Conservation (phyloP, 129 eudicot genomes). For the Deinandra increscens region DNA sequence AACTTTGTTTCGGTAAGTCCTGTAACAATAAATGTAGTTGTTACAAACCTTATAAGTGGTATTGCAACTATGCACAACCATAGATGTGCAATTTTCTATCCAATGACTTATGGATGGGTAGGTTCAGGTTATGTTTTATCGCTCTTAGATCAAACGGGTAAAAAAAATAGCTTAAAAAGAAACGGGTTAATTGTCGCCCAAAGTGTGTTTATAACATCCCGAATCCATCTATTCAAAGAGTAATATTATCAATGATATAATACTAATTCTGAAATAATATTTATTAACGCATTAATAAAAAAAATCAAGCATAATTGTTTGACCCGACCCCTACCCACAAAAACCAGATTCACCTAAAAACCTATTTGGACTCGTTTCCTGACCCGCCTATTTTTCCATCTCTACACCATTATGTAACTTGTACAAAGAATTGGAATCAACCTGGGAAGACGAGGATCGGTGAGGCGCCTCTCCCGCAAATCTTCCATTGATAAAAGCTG, state of each 20-base stretch:
- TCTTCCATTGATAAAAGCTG: slow-evolving; percentile 95
- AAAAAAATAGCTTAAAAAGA: not conserved
- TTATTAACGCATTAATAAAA: not conserved
- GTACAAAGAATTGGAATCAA: slow-evolving; percentile 3
- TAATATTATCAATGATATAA: not conserved
- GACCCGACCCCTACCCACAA: not conserved
- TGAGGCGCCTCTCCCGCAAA: slow-evolving; percentile 81
- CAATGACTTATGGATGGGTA: not conserved
- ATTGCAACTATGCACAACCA: not conserved
- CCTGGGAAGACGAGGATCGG: slow-evolving; percentile 99
- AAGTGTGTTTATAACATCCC: not conserved
- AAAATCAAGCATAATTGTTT: not conserved
- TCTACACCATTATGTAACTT: not conserved
- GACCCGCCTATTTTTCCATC: not conserved
- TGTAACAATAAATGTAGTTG: slow-evolving; percentile 36
- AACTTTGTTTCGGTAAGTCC: slow-evolving; percentile 94
- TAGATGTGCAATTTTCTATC: not conserved
- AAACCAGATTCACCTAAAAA: not conserved
- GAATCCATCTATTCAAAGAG: not conserved
- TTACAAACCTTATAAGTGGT: not conserved
- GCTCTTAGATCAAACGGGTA: not conserved
- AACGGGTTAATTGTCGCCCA: not conserved
- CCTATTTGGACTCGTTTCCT: not conserved
- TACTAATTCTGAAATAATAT: too few relatives aligned
- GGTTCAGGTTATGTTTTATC: not conserved